A percentile compares a stretch with the other conserved stretches of the same genome.
These are phyloP conservation scores for Cyclocybe aegerita DNA, from an alignment of 768 basidiomycete genomes.

Conservation along the genomic window DNA sequence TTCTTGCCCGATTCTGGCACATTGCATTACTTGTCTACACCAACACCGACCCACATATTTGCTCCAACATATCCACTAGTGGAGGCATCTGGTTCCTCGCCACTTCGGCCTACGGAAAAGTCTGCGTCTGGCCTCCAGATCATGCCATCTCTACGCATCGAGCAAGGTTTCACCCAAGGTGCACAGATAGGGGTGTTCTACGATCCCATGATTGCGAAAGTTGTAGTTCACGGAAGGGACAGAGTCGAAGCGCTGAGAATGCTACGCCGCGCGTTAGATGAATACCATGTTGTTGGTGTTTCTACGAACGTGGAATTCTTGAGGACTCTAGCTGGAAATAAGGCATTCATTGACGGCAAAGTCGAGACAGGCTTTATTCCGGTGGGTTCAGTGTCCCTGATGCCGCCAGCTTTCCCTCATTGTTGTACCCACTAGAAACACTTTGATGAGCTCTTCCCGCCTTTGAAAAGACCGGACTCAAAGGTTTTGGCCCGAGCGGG, in stretches of 20 bases:
- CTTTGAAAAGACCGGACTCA: conserved; percentile 52
- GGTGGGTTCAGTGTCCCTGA: conserved; percentile 37
- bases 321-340: conserved; percentile 70
- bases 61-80: conserved; percentile 44
- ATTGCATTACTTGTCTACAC: conserved; percentile 79
- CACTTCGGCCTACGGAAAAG: conserved; percentile 29
- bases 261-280: conserved; percentile 76
- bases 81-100: conserved; percentile 18
- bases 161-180: conserved; percentile 84
- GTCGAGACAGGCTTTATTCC: conserved; percentile 93
- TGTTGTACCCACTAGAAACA: conserved; percentile 62
- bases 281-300: conserved; percentile 90
- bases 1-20: conserved; percentile 91
- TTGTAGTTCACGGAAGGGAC: conserved; percentile 85
- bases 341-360: conserved; percentile 73
- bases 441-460: conserved; percentile 77
- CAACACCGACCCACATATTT: conserved; percentile 68
- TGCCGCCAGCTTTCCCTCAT: not conserved
- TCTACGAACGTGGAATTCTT: conserved; percentile 92
- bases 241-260: conserved; percentile 82
- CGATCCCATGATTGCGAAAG: conserved; percentile 91
- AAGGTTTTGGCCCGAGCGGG: conserved; percentile 78
- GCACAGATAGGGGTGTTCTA: conserved; percentile 86
- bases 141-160: conserved; percentile 74
- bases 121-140: conserved; percentile 31